phyloP scores from a whole-genome alignment of 805 yeast species.

The Debaryomyces tyrocola region DNA sequence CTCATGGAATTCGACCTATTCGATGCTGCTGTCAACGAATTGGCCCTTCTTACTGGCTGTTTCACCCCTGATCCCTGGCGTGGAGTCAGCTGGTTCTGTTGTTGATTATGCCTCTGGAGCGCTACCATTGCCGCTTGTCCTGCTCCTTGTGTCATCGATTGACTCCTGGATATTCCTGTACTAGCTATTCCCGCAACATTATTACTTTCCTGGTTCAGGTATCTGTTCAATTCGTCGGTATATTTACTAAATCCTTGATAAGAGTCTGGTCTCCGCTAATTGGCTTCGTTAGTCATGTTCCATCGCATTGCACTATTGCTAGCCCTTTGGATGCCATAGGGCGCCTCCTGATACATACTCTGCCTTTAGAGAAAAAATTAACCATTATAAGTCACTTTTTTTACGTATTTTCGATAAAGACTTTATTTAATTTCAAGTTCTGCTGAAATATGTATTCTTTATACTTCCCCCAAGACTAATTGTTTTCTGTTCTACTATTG shows the following conservation, averaged over 20 bases:
- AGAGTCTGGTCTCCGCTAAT: conserved; percentile 13
- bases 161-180: conserved; percentile 16
- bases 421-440: too few species aligned
- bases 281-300: conserved; percentile 2
- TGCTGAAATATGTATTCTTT: too few species aligned
- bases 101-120: conserved; percentile 30
- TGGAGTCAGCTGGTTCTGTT: conserved; percentile 6
- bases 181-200: conserved; percentile 21
- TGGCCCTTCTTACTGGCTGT: conserved; percentile 14
- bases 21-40: conserved; percentile 18
- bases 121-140: conserved; percentile 45
- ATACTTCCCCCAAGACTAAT: too few species aligned
- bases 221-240: conserved; percentile 24
- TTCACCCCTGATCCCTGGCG: conserved; percentile 1
- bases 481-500: too few species aligned
- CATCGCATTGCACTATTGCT: too few species aligned
- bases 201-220: conserved; percentile 8
- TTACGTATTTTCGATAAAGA: too few species aligned
- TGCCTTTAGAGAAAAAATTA: conserved; percentile 6
- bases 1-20: conserved; percentile 33
- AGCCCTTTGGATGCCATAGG: too few species aligned
- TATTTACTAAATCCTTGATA: conserved; percentile 39
- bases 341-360: conserved; percentile 4
- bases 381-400: neutral
- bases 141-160: conserved; percentile 31